A percentile compares a stretch with the other conserved stretches of the same genome.
These are phyloP conservation scores for Pichia sp. DNA, from an alignment of 1,139 yeast genomes.

Conservation along the genomic window DNA sequence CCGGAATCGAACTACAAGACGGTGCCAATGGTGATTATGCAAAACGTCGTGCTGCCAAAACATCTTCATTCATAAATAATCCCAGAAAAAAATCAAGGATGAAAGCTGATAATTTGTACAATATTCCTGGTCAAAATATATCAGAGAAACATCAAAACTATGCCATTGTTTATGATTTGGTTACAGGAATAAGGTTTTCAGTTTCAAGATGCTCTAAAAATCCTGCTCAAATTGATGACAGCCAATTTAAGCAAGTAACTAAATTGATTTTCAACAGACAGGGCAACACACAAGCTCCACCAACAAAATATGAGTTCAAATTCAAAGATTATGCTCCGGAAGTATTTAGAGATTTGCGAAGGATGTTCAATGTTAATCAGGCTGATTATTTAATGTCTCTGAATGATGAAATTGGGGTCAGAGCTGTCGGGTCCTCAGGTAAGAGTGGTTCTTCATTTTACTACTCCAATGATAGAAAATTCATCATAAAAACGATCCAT, in stretches of 20 bases:
- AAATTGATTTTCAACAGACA: constrained; percentile 83
- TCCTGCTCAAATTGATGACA: constrained; percentile 65
- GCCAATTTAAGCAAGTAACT: constrained; percentile 67
- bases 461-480: constrained; percentile 88
- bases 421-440: constrained; percentile 94
- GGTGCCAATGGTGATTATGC: constrained; percentile 15
- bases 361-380: constrained; percentile 81
- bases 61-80: constrained; percentile 22
- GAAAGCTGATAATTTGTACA: constrained; percentile 28
- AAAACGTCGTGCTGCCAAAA: constrained; percentile 13
- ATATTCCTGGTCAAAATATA: constrained; percentile 30
- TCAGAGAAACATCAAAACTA: constrained; percentile 78
- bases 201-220: constrained; percentile 89
- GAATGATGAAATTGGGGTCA: constrained; percentile 86
- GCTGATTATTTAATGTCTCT: constrained; percentile 92
- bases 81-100: constrained; percentile 24
- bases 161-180: constrained; percentile 93
- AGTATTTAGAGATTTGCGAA: constrained; percentile 82
- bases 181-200: constrained; percentile 93
- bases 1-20: constrained; percentile 17
- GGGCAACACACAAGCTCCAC: constrained; percentile 88
- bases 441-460: constrained; percentile 96
- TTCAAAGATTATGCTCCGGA: constrained; percentile 96
- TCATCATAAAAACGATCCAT: constrained; percentile 93
- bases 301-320: constrained; percentile 91